Base-by-base conservation (phyloP, 208 protist genomes). In the Acanthamoeba triangularis region DNA sequence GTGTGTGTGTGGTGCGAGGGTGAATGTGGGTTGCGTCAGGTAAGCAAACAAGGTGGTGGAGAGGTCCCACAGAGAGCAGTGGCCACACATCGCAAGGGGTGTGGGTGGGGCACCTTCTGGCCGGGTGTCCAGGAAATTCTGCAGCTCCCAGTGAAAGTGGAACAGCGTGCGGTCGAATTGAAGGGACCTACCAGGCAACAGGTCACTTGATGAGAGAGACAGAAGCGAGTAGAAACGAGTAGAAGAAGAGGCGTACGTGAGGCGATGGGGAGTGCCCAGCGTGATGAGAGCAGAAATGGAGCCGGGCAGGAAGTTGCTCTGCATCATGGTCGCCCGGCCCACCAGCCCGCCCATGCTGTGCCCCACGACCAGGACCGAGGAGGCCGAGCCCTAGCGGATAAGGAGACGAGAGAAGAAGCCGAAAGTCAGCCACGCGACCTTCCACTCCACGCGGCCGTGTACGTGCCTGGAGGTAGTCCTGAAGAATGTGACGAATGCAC, bases 261-360 rank as follows among this genome's bases (percentile, higher is more conserved):
- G 76, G 25, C 76, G 35, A 18, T 85, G 76, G 13, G 76, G 76
- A 6, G 76, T 85, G 44, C 76, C 76, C 16, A 85, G 76, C 8
- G 76, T 85, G n/a, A 85, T 59, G 28, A 85, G 47, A 8, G 76
- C 76, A 1, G 76, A 85, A 14, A 85, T 85, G 28, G 76, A 85
- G 1, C 76, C 76, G 23, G 76, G 76, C 6, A 85, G 37, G 47
- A 33, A 56, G 23, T 85, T 85, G 30, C 76, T 49, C 25, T 85
- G 76, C 44, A 85, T 56, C 76, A 85, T 33, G 28, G 16, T 85
- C 1, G 76, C 76, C 28, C 76, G 2, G 47, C 41, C 25, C 37
- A 85, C 76, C 18, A 85, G 76, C 1, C 76, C 76, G 25, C 76
- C 76, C 76, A 85, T 85, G 76, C 76, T 85, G 76, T 85, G 76